These are phyloP conservation scores for Trichophyton rubrum DNA, from an alignment of 2,329 filamentous ascomycete genomes.

Conservation along the genomic window DNA sequence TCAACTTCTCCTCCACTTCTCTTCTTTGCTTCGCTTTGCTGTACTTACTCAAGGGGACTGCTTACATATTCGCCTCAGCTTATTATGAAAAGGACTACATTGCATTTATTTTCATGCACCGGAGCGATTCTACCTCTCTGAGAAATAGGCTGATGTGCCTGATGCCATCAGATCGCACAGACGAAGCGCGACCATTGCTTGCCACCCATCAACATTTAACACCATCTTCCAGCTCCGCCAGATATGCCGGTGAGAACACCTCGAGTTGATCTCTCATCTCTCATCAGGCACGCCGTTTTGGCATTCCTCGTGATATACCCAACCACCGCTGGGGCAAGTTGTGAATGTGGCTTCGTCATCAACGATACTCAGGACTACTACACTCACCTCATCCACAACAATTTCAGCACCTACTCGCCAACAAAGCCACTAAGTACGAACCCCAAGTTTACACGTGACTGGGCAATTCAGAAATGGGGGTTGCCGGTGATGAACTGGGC, in stretches of 20 bases:
- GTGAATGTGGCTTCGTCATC: slow-evolving; percentile 14
- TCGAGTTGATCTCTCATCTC: not conserved
- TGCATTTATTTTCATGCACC: too few relatives aligned
- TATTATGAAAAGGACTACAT: too few relatives aligned
- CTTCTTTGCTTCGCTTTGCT: not conserved
- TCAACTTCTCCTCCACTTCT: not conserved
- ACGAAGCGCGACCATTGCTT: not conserved
- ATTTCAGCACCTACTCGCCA: slow-evolving; percentile 16
- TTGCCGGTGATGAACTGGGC: slow-evolving; percentile 15
- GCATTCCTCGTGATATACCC: not conserved
- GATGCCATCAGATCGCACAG: not conserved
- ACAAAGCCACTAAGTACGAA: slow-evolving; percentile 14
- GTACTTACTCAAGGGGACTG: too few relatives aligned
- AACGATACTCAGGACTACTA: slow-evolving; percentile 16
- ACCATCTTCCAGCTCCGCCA: not conserved
- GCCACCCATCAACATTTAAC: not conserved
- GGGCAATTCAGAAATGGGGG: slow-evolving; percentile 20
- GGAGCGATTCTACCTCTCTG: too few relatives aligned
- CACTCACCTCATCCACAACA: slow-evolving; percentile 18
- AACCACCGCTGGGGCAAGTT: slow-evolving; percentile 7
- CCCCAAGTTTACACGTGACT: slow-evolving; percentile 16
- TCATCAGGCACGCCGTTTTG: not conserved
- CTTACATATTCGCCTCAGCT: too few relatives aligned
- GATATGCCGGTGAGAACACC: not conserved
- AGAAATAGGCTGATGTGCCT: too few relatives aligned